Evolutionary conservation across 2,329 filamentous ascomycete species (phyloP).

Genomic region (Parastagonospora nodorum): DNA sequence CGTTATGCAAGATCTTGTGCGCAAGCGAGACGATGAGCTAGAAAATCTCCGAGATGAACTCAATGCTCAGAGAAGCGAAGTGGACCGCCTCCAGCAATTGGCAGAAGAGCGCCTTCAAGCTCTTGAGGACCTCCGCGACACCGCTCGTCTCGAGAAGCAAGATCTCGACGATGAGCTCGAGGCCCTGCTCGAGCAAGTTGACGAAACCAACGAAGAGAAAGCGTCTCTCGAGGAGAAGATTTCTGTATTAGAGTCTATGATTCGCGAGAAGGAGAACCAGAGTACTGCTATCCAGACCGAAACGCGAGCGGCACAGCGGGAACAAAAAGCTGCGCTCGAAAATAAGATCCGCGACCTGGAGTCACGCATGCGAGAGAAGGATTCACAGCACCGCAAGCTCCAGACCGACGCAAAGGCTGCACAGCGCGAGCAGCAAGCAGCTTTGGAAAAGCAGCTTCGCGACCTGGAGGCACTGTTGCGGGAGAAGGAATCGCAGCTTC

Average conservation of each 20-base stretch:
- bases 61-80: conserved; percentile 36
- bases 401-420: conserved; percentile 33
- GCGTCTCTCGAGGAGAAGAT: conserved; percentile 65
- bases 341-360: conserved; percentile 56
- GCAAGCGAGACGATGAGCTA: conserved; percentile 55
- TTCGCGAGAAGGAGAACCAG: conserved; percentile 45
- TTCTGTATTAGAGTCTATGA: conserved; percentile 42
- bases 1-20: conserved; percentile 50
- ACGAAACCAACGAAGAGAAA: conserved; percentile 55
- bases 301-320: conserved; percentile 63
- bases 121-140: conserved; percentile 58
- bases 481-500: conserved; percentile 33
- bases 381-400: conserved; percentile 33
- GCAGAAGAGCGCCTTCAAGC: conserved; percentile 48
- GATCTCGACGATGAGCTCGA: conserved; percentile 63
- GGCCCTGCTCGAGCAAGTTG: conserved; percentile 51
- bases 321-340: conserved; percentile 46
- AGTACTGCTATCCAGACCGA: conserved; percentile 23
- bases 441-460: conserved; percentile 57
- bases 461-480: conserved; percentile 28
- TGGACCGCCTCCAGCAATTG: conserved; percentile 39
- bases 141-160: conserved; percentile 50
- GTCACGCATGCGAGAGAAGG: conserved; percentile 35
- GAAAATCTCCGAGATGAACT: conserved; percentile 57
- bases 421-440: conserved; percentile 49